These are phyloP conservation scores for Aurantiochytrium sp. DNA, from an alignment of 108 stramenopile species.

Conservation along the genomic window DNA sequence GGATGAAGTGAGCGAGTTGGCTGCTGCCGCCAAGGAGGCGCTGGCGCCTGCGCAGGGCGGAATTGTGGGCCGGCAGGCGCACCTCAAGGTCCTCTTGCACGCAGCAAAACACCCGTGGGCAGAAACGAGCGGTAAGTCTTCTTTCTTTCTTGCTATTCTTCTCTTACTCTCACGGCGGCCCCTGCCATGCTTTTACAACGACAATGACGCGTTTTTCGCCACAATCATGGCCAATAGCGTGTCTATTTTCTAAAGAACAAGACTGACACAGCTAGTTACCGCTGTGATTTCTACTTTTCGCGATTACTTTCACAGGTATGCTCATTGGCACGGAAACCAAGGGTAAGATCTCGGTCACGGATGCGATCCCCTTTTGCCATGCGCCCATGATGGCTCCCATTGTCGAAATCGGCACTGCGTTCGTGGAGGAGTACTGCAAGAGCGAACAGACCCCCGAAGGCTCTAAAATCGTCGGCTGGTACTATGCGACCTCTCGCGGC, in stretches of 20 bases:
- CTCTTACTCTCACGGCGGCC: too few relatives aligned
- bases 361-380: background rate
- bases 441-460: background rate
- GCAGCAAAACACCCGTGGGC: background rate
- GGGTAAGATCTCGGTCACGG: background rate
- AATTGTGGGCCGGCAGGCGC: background rate
- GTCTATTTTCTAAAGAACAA: too few relatives aligned
- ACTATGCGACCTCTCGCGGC: background rate
- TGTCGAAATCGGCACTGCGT: background rate
- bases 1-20: background rate
- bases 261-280: too few relatives aligned
- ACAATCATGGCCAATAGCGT: too few relatives aligned
- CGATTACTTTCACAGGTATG: background rate
- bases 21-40: background rate
- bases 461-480: background rate
- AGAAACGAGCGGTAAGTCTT: background rate
- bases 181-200: too few relatives aligned
- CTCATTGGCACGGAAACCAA: background rate
- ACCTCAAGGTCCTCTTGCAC: conserved; percentile 10
- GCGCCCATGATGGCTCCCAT: background rate
- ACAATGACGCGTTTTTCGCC: too few relatives aligned
- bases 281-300: background rate
- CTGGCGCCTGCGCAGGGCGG: background rate
- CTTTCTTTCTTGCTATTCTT: too few relatives aligned
- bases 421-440: conserved; percentile 17